Base-by-base conservation (phyloP, 495 filamentous ascomycete genomes). In the Aspergillus ellipticus region DNA sequence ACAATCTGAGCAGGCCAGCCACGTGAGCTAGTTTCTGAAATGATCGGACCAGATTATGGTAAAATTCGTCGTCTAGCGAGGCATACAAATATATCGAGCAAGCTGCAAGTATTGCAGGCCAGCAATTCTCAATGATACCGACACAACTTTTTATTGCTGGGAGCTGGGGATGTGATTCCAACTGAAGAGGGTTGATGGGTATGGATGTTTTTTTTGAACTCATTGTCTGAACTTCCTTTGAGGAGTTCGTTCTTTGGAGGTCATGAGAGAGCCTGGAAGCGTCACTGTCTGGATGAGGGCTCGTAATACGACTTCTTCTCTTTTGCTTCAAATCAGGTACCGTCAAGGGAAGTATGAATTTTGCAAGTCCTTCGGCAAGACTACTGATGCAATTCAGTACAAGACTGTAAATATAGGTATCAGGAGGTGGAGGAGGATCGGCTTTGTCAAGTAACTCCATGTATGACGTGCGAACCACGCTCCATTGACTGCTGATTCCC, bases 11-110 rank as follows among this genome's bases (percentile, higher is more conserved):
- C 52, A 98, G 76, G 13, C 94, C 94, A 19, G 94, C 90, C 7
- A 97, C 94, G 66, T 98, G 94, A 1, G 95, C 88, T 64, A 98
- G 87, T 61, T 96, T 96, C 64, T 98, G 94, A 60, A 97, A 93
- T 0, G 92, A 88, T 47, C 93, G 82, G n/a, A 98, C 92, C 2
- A 98, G 80, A 21, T 85, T 85, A 58, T 96, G 92, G 57, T 96
- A 97, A 57, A 92, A 96, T 39, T 96, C 93, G n/a, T 90, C 86
- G 63, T 97, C 94, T 9, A 98, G 72, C 0, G 91, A 84, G 17
- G 95, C 91, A 66, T 92, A 92, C 21, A 98, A 69, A 69, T 97
- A 97, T 0, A 93, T 97, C 0, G 94, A 97, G 60, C 89, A 97
- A 1, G 91, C 88, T 15, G 94, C 93, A 31, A 98, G 82, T 13